Evolutionary conservation across 106 monocot species (phyloP).

Genomic region (Allium cepa): DNA sequence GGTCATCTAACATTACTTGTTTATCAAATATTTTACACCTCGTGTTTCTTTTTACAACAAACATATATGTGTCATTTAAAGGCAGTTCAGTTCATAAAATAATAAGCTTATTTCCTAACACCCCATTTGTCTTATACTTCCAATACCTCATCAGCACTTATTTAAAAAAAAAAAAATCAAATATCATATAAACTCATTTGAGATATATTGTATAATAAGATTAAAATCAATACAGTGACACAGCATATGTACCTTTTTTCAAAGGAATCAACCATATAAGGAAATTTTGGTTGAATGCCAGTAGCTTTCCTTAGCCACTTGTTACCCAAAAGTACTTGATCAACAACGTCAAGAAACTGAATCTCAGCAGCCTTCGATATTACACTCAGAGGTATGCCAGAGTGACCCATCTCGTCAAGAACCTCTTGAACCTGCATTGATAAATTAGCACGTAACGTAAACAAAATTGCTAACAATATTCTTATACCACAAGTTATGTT

Average conservation of each 20-base stretch:
- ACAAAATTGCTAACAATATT: too few relatives aligned
- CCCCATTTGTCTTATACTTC: too few relatives aligned
- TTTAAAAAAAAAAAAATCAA: neutral
- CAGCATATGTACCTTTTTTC: conserved; percentile 66
- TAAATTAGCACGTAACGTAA: too few relatives aligned
- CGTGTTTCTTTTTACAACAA: too few relatives aligned
- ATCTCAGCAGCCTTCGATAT: conserved; percentile 92
- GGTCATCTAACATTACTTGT: too few relatives aligned
- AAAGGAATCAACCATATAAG: conserved; percentile 95
- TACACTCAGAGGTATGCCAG: conserved; percentile 64
- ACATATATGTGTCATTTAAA: too few relatives aligned
- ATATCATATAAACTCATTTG: too few relatives aligned
- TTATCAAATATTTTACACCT: too few relatives aligned
- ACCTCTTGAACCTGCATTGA: conserved; percentile 77
- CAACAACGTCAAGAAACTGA: conserved; percentile 76
- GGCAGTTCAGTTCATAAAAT: too few relatives aligned
- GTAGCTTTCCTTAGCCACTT: conserved; percentile 95
- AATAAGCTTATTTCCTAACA: too few relatives aligned
- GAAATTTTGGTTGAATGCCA: conserved; percentile 91
- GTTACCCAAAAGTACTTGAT: conserved; percentile 78
- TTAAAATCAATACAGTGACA: neutral
- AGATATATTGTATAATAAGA: too few relatives aligned
- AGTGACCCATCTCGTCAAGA: conserved; percentile 80
- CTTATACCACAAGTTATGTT: too few relatives aligned
- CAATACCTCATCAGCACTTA: neutral